These are phyloP conservation scores for Erigeron philadelphicus DNA, from an alignment of 140 eudicot genomes.

Conservation along the genomic window DNA sequence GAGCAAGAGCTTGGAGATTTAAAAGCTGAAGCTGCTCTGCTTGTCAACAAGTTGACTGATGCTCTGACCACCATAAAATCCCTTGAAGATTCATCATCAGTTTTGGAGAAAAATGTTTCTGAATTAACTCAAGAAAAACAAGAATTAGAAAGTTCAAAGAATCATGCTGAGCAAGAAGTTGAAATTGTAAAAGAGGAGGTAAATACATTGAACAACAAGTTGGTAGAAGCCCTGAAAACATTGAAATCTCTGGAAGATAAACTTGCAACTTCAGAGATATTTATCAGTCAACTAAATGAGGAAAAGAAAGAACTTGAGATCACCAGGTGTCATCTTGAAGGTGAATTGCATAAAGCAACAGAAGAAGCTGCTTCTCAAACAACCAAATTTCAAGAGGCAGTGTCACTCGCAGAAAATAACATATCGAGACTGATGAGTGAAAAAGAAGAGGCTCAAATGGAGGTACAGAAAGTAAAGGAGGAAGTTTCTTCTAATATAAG, in stretches of 20 bases:
- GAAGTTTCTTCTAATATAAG: constrained; percentile 41
- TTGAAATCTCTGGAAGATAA: constrained; percentile 54
- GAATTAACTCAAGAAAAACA: constrained; percentile 50
- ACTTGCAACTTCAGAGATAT: constrained; percentile 45
- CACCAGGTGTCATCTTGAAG: constrained; percentile 37
- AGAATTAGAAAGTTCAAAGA: constrained; percentile 48
- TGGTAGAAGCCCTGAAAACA: constrained; percentile 36
- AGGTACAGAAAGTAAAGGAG: constrained; percentile 54
- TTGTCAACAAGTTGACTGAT: constrained; percentile 47
- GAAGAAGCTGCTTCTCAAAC: constrained; percentile 40
- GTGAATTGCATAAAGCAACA: constrained; percentile 44
- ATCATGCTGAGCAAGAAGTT: constrained; percentile 50
- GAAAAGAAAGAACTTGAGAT: constrained; percentile 57
- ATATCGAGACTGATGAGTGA: constrained; percentile 44
- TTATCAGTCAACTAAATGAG: constrained; percentile 41
- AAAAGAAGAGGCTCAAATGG: constrained; percentile 63
- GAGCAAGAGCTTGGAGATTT: constrained; percentile 54
- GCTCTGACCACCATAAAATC: constrained; percentile 37
- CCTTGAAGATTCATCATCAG: constrained; percentile 54
- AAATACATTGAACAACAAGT: constrained; percentile 34
- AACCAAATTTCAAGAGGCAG: constrained; percentile 47
- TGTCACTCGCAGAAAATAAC: constrained; percentile 53
- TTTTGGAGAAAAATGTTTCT: constrained; percentile 41
- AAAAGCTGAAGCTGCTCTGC: constrained; percentile 40
- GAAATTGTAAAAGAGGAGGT: constrained; percentile 42